phyloP scores from a whole-genome alignment of 805 yeast species.

The Lachancea mirantina region DNA sequence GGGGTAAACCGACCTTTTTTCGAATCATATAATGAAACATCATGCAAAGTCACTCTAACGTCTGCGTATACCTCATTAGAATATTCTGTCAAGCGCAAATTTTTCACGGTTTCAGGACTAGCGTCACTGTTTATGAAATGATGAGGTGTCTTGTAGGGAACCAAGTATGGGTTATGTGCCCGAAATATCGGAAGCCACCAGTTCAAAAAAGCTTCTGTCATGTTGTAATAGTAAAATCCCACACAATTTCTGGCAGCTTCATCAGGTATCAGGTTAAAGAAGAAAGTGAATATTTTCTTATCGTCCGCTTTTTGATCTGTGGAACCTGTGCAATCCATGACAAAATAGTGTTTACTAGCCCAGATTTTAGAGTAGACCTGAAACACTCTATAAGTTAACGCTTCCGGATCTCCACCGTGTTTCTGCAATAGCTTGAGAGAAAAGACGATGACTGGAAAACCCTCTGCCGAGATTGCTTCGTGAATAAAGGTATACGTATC shows the following conservation, averaged over 20 bases:
- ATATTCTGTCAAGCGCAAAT: slow-evolving; percentile 38
- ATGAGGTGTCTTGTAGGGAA: slow-evolving; percentile 26
- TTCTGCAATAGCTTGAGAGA: slow-evolving; percentile 36
- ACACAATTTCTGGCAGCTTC: slow-evolving; percentile 46
- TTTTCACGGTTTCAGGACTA: slow-evolving; percentile 37
- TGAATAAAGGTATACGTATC: slow-evolving; percentile 44
- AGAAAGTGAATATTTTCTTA: slow-evolving; percentile 14
- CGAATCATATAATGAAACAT: slow-evolving; percentile 45
- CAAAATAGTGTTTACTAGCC: slow-evolving; percentile 56
- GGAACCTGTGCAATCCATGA: slow-evolving; percentile 65
- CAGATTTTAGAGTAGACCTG: slow-evolving; percentile 65
- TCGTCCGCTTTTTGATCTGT: slow-evolving; percentile 24
- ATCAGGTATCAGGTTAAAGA: slow-evolving; percentile 42
- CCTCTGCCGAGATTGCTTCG: slow-evolving; percentile 64
- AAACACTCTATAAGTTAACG: slow-evolving; percentile 50
- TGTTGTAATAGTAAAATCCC: slow-evolving; percentile 43
- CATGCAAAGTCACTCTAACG: slow-evolving; percentile 45
- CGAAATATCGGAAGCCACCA: slow-evolving; percentile 22
- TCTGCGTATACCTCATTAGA: slow-evolving; percentile 40
- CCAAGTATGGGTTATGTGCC: slow-evolving; percentile 20
- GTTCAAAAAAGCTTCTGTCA: slow-evolving; percentile 25
- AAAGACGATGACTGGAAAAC: slow-evolving; percentile 58
- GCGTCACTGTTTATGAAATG: slow-evolving; percentile 42
- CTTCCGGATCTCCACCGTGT: slow-evolving; percentile 38
- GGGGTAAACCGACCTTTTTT: slow-evolving; percentile 46